Percentiles rank a stretch among this genome's conserved stretches.
phyloP scores from a whole-genome alignment of 1,284 basidiomycete species.

The Cryptococcus sp. region DNA sequence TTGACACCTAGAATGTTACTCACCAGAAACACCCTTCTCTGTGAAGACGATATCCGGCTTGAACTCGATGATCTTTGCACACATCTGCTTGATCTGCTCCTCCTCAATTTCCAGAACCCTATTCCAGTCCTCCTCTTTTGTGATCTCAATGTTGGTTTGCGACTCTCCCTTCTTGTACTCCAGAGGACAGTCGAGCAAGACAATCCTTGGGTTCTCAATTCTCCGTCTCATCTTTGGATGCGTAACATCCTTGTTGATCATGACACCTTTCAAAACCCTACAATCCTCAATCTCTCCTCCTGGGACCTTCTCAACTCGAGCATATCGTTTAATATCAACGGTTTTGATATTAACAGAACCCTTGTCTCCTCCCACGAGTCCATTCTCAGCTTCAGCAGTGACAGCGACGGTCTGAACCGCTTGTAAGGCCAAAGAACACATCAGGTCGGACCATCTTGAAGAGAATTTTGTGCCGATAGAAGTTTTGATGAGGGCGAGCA shows the following conservation, averaged over 20 bases:
- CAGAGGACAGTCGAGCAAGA: slow-evolving; percentile 90
- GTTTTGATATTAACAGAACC: slow-evolving; percentile 60
- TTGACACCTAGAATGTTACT: slow-evolving; percentile 12
- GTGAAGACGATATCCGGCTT: slow-evolving; percentile 95
- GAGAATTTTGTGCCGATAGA: slow-evolving; percentile 99
- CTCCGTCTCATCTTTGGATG: slow-evolving; percentile 94
- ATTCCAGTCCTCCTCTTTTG: slow-evolving; percentile 90
- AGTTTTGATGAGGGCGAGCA: slow-evolving; percentile 96
- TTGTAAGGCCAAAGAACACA: slow-evolving; percentile 91
- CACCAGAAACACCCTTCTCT: slow-evolving; percentile 95
- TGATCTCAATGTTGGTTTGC: slow-evolving; percentile 98
- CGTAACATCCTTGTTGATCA: slow-evolving; percentile 99
- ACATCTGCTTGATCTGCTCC: slow-evolving; percentile 89
- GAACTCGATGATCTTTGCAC: slow-evolving; percentile 82
- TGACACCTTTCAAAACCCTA: slow-evolving; percentile 80
- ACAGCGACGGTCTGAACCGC: slow-evolving; percentile 78
- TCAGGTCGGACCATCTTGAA: slow-evolving; percentile 91
- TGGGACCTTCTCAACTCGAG: slow-evolving; percentile 93
- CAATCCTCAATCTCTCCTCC: slow-evolving; percentile 96
- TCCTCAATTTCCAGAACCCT: slow-evolving; percentile 93
- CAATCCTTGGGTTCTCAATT: slow-evolving; percentile 83
- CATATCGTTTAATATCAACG: slow-evolving; percentile 97
- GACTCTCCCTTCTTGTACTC: slow-evolving; percentile 99
- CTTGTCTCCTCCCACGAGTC: slow-evolving; percentile 38
- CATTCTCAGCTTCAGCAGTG: slow-evolving; percentile 50